Evolutionary conservation across 2,329 filamentous ascomycete species (phyloP).

Genomic region (Pseudocercospora crystallina): DNA sequence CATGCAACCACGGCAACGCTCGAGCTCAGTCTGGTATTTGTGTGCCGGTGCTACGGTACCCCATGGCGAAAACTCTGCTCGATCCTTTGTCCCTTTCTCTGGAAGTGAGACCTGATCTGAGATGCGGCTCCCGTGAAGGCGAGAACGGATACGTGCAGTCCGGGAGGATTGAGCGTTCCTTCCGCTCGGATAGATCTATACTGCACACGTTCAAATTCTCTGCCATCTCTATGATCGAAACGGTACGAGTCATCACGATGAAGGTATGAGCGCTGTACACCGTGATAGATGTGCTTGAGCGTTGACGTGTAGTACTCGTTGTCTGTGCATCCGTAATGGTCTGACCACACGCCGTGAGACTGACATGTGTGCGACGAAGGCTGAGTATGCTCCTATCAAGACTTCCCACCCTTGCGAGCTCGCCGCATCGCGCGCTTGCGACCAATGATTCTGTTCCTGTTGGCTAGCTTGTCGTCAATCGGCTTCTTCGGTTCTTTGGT

Average conservation of each 20-base stretch:
- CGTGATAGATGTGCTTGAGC: conserved; percentile 14
- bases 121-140: too few relatives aligned
- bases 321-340: conserved; percentile 11
- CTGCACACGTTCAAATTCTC: neutral
- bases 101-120: too few relatives aligned
- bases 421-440: conserved; percentile 75
- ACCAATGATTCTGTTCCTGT: conserved; percentile 75
- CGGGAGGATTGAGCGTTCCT: neutral
- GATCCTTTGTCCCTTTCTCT: too few relatives aligned
- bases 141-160: neutral
- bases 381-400: conserved; percentile 16
- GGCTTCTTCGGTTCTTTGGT: conserved; percentile 34
- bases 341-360: conserved; percentile 13
- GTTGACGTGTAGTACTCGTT: conserved; percentile 14
- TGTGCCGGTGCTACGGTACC: neutral
- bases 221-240: too few relatives aligned
- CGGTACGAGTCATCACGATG: neutral
- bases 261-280: conserved; percentile 3
- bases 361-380: conserved; percentile 14
- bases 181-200: conserved; percentile 2
- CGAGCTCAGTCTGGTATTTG: conserved; percentile 6
- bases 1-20: neutral
- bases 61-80: conserved; percentile 1
- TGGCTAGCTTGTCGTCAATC: conserved; percentile 56
- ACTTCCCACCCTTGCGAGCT: conserved; percentile 28